Percentiles rank a stretch among this genome's conserved stretches.
Evolutionary conservation across 129 eudicot genomes (phyloP).

Genomic region (Gnaphalium uliginosum): DNA sequence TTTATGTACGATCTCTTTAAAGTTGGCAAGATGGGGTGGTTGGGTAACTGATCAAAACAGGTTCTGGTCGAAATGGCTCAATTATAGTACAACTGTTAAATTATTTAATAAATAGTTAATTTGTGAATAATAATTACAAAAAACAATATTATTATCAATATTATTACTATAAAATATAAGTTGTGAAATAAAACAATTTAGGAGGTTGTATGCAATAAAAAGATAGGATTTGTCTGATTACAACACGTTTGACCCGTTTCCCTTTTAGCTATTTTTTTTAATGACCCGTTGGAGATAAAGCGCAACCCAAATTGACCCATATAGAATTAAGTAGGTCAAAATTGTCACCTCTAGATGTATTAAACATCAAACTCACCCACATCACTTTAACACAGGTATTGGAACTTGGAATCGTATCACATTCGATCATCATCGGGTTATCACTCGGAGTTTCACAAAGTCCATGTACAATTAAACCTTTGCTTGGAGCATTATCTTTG

Average conservation of each 20-base stretch:
- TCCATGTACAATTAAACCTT: slow-evolving; percentile 72
- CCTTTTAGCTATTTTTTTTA: not conserved
- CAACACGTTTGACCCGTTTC: not conserved
- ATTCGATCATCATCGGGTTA: slow-evolving; percentile 73
- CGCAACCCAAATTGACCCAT: not conserved
- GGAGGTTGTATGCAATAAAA: not conserved
- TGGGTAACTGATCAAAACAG: not conserved
- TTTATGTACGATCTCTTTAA: not conserved
- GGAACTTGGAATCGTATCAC: slow-evolving; percentile 90
- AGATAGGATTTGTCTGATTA: not conserved
- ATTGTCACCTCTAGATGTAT: not conserved
- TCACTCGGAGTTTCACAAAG: slow-evolving; percentile 85
- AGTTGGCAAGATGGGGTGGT: not conserved
- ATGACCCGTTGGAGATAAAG: not conserved
- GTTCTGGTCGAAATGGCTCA: not conserved
- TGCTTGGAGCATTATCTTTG: slow-evolving; percentile 77
- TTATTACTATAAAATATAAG: not conserved
- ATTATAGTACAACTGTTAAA: too few species aligned
- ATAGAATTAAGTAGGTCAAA: not conserved
- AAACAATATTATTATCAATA: not conserved
- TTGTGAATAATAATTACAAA: not conserved
- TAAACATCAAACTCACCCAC: not conserved
- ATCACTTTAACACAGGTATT: slow-evolving; percentile 47
- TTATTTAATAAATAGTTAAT: too few species aligned
- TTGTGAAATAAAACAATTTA: not conserved